Conservation (phyloP, 2,329 filamentous ascomycete species). For the Fusarium buxicola region DNA sequence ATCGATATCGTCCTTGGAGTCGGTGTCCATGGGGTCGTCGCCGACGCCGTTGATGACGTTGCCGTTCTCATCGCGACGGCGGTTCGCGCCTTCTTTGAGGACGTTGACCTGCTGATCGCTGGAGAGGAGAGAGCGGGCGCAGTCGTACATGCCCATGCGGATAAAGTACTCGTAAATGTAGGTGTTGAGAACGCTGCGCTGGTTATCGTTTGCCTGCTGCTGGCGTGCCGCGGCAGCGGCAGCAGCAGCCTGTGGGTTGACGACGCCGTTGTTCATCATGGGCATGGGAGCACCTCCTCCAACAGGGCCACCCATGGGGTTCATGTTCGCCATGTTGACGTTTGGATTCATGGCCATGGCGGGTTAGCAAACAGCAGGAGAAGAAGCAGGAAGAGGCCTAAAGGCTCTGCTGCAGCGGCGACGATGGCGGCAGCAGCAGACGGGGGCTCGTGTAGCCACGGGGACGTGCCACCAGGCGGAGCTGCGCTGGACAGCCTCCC, state of each 20-base stretch:
- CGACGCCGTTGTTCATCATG: slow-evolving; percentile 73
- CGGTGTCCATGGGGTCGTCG: slow-evolving; percentile 84
- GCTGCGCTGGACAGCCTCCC: slow-evolving; percentile 49
- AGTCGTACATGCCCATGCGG: slow-evolving; percentile 84
- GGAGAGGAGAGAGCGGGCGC: slow-evolving; percentile 79
- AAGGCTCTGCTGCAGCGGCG: slow-evolving; percentile 41
- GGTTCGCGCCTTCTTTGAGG: slow-evolving; percentile 75
- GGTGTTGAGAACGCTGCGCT: slow-evolving; percentile 76
- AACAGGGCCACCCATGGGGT: slow-evolving; percentile 74
- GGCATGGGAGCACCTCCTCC: slow-evolving; percentile 70
- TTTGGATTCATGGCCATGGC: slow-evolving; percentile 67
- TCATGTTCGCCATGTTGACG: slow-evolving; percentile 75
- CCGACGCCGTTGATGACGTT: slow-evolving; percentile 76
- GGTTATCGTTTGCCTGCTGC: slow-evolving; percentile 58
- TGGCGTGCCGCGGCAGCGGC: slow-evolving; percentile 51
- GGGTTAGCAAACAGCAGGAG: slow-evolving; percentile 35
- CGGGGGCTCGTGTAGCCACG: slow-evolving; percentile 48
- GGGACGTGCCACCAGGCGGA: slow-evolving; percentile 50
- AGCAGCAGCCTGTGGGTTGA: slow-evolving; percentile 51
- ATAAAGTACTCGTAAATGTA: slow-evolving; percentile 95
- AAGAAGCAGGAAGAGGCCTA: slow-evolving; percentile 35
- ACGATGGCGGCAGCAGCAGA: slow-evolving; percentile 35
- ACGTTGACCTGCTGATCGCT: slow-evolving; percentile 75
- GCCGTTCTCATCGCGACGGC: slow-evolving; percentile 74
- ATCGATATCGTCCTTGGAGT: slow-evolving; percentile 81